Percentiles rank a stretch among this genome's conserved stretches.
These are phyloP conservation scores for Diutina sp. DNA, from an alignment of 1,139 yeast genomes.

Conservation along the genomic window DNA sequence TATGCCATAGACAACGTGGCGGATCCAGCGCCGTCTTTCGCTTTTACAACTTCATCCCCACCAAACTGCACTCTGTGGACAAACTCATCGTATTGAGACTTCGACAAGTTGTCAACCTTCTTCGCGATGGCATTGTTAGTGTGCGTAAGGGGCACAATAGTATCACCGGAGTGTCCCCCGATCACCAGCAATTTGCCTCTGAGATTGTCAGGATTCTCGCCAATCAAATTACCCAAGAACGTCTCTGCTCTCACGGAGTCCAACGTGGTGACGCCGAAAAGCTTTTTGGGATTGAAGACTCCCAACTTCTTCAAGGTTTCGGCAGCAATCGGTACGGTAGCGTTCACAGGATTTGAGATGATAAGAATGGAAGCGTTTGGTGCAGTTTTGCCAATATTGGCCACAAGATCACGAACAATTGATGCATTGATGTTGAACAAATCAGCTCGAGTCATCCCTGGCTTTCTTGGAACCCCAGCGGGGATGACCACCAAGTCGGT, in stretches of 20 bases:
- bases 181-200: constrained; percentile 44
- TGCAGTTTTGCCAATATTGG: constrained; percentile 41
- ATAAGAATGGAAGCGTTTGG: constrained; percentile 56
- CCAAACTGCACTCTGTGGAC: constrained; percentile 60
- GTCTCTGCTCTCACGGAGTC: constrained; percentile 57
- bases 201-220: constrained; percentile 22
- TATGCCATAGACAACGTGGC: constrained; percentile 72
- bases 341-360: constrained; percentile 65
- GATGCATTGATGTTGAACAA: constrained; percentile 64
- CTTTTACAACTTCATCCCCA: constrained; percentile 71
- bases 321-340: constrained; percentile 66
- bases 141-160: constrained; percentile 46
- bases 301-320: constrained; percentile 51
- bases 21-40: constrained; percentile 66
- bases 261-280: constrained; percentile 64
- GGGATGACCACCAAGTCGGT: constrained; percentile 56
- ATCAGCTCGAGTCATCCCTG: constrained; percentile 74
- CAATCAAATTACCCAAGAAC: constrained; percentile 27
- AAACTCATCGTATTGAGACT: constrained; percentile 27
- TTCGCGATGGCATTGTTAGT: constrained; percentile 14
- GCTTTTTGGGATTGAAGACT: constrained; percentile 49
- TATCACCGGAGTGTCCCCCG: constrained; percentile 72
- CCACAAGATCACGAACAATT: constrained; percentile 48
- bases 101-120: constrained; percentile 17
- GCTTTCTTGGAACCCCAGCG: constrained; percentile 78